phyloP scores from a whole-genome alignment of 164 flowering plant species.

The Buxus sempervirens region DNA sequence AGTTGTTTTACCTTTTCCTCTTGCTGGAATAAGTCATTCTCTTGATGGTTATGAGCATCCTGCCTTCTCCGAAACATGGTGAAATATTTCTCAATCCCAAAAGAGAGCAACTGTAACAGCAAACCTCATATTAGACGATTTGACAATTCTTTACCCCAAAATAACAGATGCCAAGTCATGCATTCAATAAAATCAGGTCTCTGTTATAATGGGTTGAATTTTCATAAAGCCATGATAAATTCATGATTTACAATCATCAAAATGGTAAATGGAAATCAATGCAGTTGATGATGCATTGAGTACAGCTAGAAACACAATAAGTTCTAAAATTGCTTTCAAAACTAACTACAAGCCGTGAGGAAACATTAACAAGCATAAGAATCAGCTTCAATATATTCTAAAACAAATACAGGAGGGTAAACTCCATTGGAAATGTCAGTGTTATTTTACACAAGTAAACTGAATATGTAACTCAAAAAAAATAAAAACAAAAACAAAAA shows the following conservation, averaged over 20 bases:
- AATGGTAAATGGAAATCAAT: too few species aligned
- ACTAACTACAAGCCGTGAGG: neutral
- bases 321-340: neutral
- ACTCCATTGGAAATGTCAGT: neutral
- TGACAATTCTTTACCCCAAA: too few species aligned
- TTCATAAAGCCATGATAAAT: too few species aligned
- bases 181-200: too few species aligned
- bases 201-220: too few species aligned
- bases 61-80: conserved; percentile 57
- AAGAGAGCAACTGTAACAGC: conserved; percentile 7
- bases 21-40: conserved; percentile 31
- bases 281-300: too few species aligned
- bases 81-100: conserved; percentile 9
- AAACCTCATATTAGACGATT: conserved; percentile 1
- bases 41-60: conserved; percentile 37
- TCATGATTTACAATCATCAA: too few species aligned
- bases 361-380: neutral
- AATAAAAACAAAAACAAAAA: too few species aligned
- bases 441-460: too few species aligned
- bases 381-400: neutral
- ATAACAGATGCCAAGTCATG: too few species aligned
- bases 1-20: conserved; percentile 49
- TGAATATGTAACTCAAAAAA: too few species aligned
- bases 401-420: neutral
- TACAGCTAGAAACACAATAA: neutral